Evolutionary conservation across 768 basidiomycete species (phyloP), one percentile per base, ranked within the genome.

Genomic region (Asterophora parasitica): DNA sequence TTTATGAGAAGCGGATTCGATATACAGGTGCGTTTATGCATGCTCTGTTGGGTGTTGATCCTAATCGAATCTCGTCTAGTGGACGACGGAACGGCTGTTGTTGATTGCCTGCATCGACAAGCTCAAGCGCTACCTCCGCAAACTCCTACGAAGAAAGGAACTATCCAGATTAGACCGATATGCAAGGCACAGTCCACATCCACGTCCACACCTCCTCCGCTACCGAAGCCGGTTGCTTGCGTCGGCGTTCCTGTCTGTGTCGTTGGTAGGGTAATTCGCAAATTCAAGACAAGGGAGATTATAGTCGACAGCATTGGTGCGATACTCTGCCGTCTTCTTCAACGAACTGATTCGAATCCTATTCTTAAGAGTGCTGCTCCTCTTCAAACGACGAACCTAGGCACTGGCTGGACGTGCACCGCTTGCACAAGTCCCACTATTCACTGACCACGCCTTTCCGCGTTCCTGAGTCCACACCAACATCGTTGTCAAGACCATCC

Each of bases 11-110:
- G 51, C 75, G 78, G 31, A 67, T 79, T 12, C 55, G 81, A 1
- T 88, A 88, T 60, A 73, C 76, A 0, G 57, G 88, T 85, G 52
- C 54, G 74, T 54, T 16, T 17, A 2, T 28, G 32, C 16, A 49
- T 33, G 16, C 27, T 7, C 20, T 31, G 33, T 11, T 13, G 42
- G 20, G n/a, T n/a, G n/a, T n/a, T n/a, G n/a, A n/a, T 48, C 28
- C 8, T 40, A 33, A 34, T 27, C 46, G 30, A 12, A 49, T 4
- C n/a, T 12, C 1, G 4, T 27, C 15, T 43, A 90, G 85, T 90
- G 49, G 88, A 91, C 58, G 88, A 91, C 55, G 85, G 87, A 4
- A 85, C 86, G 1, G 80, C 69, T 23, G 80, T 84, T 3, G 71
- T 91, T 19, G 87, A 90, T 38, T 90, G 88, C 56, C 58, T 69